Conservation (phyloP, 352 stramenopile genomes). For the Achlya hypogyna region DNA sequence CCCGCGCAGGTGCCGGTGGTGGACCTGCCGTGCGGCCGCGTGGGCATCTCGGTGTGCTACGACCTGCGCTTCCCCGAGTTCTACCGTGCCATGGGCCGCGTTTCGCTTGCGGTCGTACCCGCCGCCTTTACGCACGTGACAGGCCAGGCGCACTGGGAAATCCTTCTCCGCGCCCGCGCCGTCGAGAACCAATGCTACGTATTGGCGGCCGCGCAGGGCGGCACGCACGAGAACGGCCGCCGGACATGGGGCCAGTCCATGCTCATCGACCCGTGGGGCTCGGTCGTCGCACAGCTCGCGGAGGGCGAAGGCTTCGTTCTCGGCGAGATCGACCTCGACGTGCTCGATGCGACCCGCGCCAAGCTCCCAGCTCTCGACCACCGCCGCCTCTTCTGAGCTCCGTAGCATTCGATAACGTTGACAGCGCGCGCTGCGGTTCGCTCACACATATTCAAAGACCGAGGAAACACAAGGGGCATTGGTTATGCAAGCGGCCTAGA, state of each 20-base stretch:
- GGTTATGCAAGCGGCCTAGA: not conserved
- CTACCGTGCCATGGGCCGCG: conserved; percentile 39
- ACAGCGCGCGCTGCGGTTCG: not conserved
- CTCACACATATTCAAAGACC: not conserved
- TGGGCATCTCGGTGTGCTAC: conserved; percentile 81
- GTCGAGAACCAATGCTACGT: conserved; percentile 86
- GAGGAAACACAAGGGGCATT: not conserved
- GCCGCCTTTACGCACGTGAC: conserved; percentile 81
- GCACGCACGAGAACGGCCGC: conserved; percentile 48
- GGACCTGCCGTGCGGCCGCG: conserved; percentile 51
- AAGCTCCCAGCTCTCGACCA: conserved; percentile 57
- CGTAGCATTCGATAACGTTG: not conserved
- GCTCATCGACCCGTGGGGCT: conserved; percentile 55
- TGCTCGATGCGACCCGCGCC: conserved; percentile 33
- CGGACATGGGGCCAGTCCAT: conserved; percentile 29
- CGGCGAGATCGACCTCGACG: conserved; percentile 45
- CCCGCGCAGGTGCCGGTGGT: conserved; percentile 24
- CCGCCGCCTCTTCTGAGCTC: conserved; percentile 19
- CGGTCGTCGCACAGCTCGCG: conserved; percentile 28
- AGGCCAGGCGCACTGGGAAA: conserved; percentile 80
- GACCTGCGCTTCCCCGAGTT: conserved; percentile 84
- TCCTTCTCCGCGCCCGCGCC: conserved; percentile 60
- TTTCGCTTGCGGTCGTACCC: conserved; percentile 57
- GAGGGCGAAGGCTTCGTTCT: conserved; percentile 30
- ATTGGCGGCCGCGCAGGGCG: conserved; percentile 65